These are phyloP conservation scores for Solanum sitiens DNA, from an alignment of 257 asterid species.

Conservation along the genomic window DNA sequence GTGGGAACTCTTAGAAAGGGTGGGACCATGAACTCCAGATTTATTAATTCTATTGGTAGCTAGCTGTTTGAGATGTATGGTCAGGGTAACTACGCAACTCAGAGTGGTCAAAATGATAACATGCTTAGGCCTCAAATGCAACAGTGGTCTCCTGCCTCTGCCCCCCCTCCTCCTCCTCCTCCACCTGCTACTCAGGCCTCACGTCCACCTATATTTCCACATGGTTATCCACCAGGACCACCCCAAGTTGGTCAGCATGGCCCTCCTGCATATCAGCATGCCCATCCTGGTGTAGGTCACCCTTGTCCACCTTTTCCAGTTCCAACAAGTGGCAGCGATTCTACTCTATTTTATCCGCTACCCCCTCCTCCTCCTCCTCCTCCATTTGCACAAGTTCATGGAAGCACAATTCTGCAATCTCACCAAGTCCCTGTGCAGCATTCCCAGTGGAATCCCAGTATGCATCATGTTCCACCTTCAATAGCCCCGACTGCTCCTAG, in stretches of 20 bases:
- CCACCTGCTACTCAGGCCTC: constrained; percentile 16
- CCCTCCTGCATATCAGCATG: constrained; percentile 21
- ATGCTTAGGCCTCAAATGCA: constrained; percentile 30
- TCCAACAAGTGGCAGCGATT: constrained; percentile 24
- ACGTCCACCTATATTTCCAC: constrained; percentile 25
- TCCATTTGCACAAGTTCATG: constrained; percentile 17
- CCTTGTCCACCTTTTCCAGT: constrained; percentile 20
- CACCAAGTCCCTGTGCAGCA: constrained; percentile 28
- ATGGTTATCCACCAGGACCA: constrained; percentile 24
- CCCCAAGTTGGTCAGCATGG: constrained; percentile 18
- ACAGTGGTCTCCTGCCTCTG: constrained; percentile 25
- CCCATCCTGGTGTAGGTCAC: constrained; percentile 18
- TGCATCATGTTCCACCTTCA: constrained; percentile 24
- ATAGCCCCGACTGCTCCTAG: constrained; percentile 21
- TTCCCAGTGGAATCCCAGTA: constrained; percentile 40
- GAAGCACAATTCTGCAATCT: constrained; percentile 20
- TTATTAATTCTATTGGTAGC: neutral
- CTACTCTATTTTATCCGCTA: constrained; percentile 30
- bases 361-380: constrained; percentile 31
- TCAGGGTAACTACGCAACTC: constrained; percentile 39
- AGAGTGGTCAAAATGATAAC: constrained; percentile 36
- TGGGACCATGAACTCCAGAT: neutral
- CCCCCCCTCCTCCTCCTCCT: constrained; percentile 8
- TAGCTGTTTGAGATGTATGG: constrained; percentile 44
- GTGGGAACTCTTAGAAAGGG: neutral